phyloP scores from a whole-genome alignment of 768 basidiomycete genomes.

The Phaeotremella fagi region DNA sequence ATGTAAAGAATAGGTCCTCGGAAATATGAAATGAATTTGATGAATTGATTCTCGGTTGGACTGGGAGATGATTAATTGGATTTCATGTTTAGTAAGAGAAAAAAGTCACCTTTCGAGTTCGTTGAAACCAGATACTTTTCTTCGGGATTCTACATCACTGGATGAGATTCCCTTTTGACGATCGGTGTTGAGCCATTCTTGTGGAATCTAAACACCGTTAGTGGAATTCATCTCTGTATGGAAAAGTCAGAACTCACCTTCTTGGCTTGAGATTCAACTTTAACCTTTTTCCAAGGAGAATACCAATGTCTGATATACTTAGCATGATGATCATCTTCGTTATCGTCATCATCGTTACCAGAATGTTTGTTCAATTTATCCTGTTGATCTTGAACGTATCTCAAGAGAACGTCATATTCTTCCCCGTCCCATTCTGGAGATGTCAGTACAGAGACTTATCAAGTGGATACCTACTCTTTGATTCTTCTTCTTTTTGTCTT shows the following conservation, averaged over 20 bases:
- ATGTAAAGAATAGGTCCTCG: constrained; percentile 52
- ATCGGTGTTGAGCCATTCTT: constrained; percentile 52
- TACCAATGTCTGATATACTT: constrained; percentile 52
- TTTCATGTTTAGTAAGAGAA: not conserved
- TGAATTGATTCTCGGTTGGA: constrained; percentile 50
- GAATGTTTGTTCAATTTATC: constrained; percentile 25
- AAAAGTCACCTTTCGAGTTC: constrained; percentile 51
- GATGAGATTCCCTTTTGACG: constrained; percentile 49
- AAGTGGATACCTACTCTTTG: constrained; percentile 25
- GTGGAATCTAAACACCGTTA: constrained; percentile 41
- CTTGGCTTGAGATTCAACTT: constrained; percentile 36
- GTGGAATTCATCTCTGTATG: not conserved
- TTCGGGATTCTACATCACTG: constrained; percentile 47
- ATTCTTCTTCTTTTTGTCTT: constrained; percentile 27
- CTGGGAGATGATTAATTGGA: constrained; percentile 21
- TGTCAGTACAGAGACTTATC: not conserved
- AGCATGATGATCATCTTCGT: constrained; percentile 46
- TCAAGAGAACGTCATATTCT: constrained; percentile 51
- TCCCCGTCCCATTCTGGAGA: constrained; percentile 41
- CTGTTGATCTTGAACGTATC: constrained; percentile 48
- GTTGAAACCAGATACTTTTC: constrained; percentile 51
- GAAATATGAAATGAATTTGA: constrained; percentile 54
- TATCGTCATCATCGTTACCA: constrained; percentile 34
- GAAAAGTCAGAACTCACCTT: constrained; percentile 28
- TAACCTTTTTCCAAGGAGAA: constrained; percentile 52